These are phyloP conservation scores for Akanthomyces muscarius DNA, from an alignment of 2,329 filamentous ascomycete species.

Conservation along the genomic window DNA sequence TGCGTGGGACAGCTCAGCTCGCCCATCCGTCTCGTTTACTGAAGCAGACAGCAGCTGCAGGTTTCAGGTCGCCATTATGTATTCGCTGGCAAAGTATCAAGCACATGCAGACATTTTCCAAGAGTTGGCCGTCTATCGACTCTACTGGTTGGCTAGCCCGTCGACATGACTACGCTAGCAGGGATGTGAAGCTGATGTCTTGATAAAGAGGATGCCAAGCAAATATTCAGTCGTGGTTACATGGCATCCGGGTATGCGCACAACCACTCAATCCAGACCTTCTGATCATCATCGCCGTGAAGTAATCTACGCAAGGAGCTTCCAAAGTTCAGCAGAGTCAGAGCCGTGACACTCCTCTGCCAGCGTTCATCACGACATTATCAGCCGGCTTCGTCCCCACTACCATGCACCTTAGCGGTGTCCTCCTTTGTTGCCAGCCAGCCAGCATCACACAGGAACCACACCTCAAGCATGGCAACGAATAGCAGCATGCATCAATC, in stretches of 20 bases:
- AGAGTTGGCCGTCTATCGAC: background rate
- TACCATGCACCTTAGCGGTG: background rate
- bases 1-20: background rate
- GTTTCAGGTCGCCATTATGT: background rate
- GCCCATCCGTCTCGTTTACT: background rate
- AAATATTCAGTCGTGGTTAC: background rate
- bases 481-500: constrained; percentile 1
- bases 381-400: background rate
- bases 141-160: background rate
- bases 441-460: background rate
- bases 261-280: background rate
- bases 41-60: background rate
- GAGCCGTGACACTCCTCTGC: background rate
- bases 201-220: background rate
- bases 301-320: background rate
- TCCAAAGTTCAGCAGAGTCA: background rate
- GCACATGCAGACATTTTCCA: background rate
- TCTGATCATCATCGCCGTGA: background rate
- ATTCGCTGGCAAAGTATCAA: background rate
- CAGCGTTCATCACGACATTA: background rate
- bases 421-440: background rate
- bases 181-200: background rate
- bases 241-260: background rate
- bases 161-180: background rate
- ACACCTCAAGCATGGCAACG: constrained; percentile 3